Evolutionary conservation across 176 grass and related monocot genomes (phyloP).

Genomic region (Carex scoparia): DNA sequence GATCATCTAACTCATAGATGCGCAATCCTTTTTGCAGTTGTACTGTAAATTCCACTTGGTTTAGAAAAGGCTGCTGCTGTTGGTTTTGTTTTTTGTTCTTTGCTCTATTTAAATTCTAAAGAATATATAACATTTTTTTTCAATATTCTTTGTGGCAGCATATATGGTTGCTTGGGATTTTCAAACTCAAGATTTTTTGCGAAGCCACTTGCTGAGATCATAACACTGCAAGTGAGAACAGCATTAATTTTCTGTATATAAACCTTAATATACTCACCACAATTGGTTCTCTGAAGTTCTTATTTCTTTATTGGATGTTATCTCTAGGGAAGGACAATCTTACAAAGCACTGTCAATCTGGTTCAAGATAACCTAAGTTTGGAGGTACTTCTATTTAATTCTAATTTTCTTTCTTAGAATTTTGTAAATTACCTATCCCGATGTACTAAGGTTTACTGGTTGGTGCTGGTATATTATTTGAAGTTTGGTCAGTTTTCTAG

Average conservation of each 20-base stretch:
- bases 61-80: neutral
- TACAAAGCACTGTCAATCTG: slow-evolving; percentile 89
- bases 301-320: slow-evolving; percentile 22
- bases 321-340: slow-evolving; percentile 90
- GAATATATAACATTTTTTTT: slow-evolving; percentile 29
- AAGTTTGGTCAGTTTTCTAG: neutral
- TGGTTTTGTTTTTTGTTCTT: neutral
- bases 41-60: neutral
- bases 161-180: slow-evolving; percentile 99
- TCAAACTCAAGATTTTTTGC: slow-evolving; percentile 95
- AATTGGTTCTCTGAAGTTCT: slow-evolving; percentile 10
- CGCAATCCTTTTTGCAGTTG: neutral
- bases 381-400: slow-evolving; percentile 50
- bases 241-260: slow-evolving; percentile 19
- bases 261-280: slow-evolving; percentile 17
- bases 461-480: slow-evolving; percentile 17
- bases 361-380: slow-evolving; percentile 96
- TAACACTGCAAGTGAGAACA: slow-evolving; percentile 80
- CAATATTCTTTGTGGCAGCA: slow-evolving; percentile 43
- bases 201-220: slow-evolving; percentile 92
- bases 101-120: slow-evolving; percentile 19
- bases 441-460: neutral
- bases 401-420: neutral
- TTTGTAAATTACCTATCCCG: neutral
- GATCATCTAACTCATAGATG: neutral